phyloP scores from a whole-genome alignment of 768 basidiomycete species.

The Lactarius indigo region DNA sequence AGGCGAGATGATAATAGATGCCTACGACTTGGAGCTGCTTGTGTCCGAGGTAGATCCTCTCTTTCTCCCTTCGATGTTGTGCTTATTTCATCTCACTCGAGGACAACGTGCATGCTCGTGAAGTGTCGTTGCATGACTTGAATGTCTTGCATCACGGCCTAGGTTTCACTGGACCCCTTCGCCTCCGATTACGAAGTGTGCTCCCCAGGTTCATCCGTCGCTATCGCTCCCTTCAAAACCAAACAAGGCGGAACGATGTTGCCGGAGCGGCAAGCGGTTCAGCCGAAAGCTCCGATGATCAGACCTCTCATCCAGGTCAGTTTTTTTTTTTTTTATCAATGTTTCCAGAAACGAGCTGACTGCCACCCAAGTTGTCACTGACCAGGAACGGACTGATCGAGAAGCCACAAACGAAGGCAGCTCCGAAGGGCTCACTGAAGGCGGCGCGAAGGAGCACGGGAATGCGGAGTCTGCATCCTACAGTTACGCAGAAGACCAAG shows the following conservation, averaged over 20 bases:
- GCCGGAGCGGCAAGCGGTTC: background rate
- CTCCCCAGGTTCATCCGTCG: slow-evolving; percentile 24
- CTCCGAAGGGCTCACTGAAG: background rate
- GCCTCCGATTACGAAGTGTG: slow-evolving; percentile 22
- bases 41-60: slow-evolving; percentile 55
- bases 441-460: slow-evolving; percentile 6
- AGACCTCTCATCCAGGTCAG: slow-evolving; percentile 1
- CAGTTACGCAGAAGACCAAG: slow-evolving; percentile 8
- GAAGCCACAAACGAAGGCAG: background rate
- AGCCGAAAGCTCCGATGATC: background rate
- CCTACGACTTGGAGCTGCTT: slow-evolving; percentile 61
- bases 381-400: background rate
- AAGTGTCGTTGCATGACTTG: slow-evolving; percentile 27
- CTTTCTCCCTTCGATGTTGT: background rate
- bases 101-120: slow-evolving; percentile 28
- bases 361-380: background rate
- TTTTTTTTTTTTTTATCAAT: background rate
- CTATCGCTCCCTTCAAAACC: slow-evolving; percentile 23
- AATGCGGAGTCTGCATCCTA: background rate
- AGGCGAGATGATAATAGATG: slow-evolving; percentile 65
- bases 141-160: slow-evolving; percentile 26
- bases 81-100: slow-evolving; percentile 8
- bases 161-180: slow-evolving; percentile 25
- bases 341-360: background rate
- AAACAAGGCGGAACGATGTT: slow-evolving; percentile 13